Conservation (phyloP, 176 grass and related monocot species). For the Aechmea fasciata region DNA sequence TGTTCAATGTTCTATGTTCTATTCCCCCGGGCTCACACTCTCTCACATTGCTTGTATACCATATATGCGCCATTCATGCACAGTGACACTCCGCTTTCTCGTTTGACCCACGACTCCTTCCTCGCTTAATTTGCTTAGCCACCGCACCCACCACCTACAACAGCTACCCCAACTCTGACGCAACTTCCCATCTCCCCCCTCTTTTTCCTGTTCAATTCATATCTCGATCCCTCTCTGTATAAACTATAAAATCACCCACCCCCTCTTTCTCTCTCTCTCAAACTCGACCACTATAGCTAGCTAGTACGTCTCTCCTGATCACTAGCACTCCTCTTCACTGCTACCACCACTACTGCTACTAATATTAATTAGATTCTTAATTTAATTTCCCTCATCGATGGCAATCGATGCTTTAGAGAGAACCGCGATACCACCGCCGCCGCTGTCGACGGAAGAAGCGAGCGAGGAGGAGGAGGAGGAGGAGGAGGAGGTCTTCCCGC, state of each 20-base stretch:
- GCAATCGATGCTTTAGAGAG: slow-evolving; percentile 1
- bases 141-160: too few relatives aligned
- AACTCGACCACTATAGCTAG: not conserved
- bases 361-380: too few relatives aligned
- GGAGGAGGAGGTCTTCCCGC: slow-evolving; percentile 39
- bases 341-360: too few relatives aligned
- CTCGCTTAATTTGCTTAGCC: not conserved
- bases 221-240: not conserved
- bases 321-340: not conserved
- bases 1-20: not conserved
- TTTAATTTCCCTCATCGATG: not conserved
- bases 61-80: not conserved
- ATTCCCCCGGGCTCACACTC: not conserved
- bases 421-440: slow-evolving; percentile 8
- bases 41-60: not conserved
- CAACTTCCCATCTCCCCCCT: not conserved
- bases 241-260: not conserved
- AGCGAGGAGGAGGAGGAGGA: slow-evolving; percentile 40
- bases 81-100: not conserved
- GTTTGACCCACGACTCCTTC: not conserved
- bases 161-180: not conserved
- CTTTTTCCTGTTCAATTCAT: not conserved
- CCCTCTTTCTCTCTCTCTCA: not conserved
- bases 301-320: too few relatives aligned
- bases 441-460: slow-evolving; percentile 8